phyloP scores from a whole-genome alignment of 495 filamentous ascomycete species.

The Xylaria flabelliformis region DNA sequence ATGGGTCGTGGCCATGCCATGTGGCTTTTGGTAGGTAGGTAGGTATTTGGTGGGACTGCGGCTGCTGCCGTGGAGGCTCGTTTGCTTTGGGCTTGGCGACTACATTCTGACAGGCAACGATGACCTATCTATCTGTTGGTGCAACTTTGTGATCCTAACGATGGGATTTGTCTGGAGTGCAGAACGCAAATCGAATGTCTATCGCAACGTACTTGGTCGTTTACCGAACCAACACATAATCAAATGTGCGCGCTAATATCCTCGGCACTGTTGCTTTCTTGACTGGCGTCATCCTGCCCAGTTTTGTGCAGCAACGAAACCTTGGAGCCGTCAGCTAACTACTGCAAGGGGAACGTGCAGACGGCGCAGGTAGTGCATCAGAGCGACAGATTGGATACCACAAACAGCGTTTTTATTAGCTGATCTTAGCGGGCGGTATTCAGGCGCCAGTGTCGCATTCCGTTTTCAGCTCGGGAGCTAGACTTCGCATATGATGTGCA shows the following conservation, averaged over 20 bases:
- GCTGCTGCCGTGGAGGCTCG: conserved; percentile 22
- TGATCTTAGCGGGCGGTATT: not conserved
- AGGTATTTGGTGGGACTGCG: conserved; percentile 20
- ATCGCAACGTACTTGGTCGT: not conserved
- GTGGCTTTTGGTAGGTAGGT: conserved; percentile 14
- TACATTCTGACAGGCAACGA: conserved; percentile 4
- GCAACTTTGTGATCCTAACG: not conserved
- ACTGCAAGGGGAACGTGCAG: conserved; percentile 22
- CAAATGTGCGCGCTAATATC: not conserved
- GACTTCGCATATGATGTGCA: conserved; percentile 24
- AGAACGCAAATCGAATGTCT: not conserved
- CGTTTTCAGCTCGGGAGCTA: conserved; percentile 22
- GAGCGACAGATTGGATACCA: not conserved
- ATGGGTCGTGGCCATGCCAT: conserved; percentile 22
- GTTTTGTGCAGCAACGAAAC: not conserved
- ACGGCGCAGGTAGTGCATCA: conserved; percentile 19
- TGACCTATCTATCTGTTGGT: not conserved
- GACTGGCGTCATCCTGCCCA: conserved; percentile 1
- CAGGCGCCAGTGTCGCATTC: conserved; percentile 23
- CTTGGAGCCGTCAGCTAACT: conserved; percentile 5
- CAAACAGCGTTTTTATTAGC: not conserved
- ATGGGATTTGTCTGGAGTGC: not conserved
- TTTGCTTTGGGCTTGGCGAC: conserved; percentile 23
- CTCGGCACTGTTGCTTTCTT: conserved; percentile 8
- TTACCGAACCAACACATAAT: not conserved